Evolutionary conservation across 345 rosid species (phyloP), one percentile per base, ranked within the genome.

Genomic region (Euphorbia pulcherrima): DNA sequence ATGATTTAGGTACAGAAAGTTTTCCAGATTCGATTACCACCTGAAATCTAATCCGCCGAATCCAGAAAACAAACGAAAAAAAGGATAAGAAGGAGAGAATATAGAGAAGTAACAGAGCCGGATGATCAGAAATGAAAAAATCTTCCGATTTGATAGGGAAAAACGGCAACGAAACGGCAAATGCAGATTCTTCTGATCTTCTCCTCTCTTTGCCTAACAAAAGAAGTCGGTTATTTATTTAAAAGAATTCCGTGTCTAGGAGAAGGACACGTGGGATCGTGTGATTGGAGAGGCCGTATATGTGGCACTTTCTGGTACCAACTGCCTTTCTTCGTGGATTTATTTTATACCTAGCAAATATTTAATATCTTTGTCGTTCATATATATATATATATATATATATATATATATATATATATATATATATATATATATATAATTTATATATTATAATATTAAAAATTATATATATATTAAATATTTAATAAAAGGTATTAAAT

Each of bases 171-270:
- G 55, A 78, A 69, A 64, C 73, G 80, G 67, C 80, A 81, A 59
- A 29, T 17, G 44, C 63, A 35, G 63, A 73, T 82, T 82, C 78
- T 75, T 73, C 37, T 33, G 7, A 2, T 33, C n/a, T n/a, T n/a
- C n/a, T 68, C 67, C 87, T 74, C 78, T 82, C 79, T 75, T 75
- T 75, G 68, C 68, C 86, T 71, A 77, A 72, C 72, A 60, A 67
- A 71, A 54, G 27, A 68, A 60, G 77, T 68, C 51, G 62, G 48
- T 65, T 77, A 12, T 24, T 35, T 48, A 2, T 18, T 17, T 16
- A 17, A 53, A 53, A 53, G 16, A 44, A 44, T 12, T 44, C 21
- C 16, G 1, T 6, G 30, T 12, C 5, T 44, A 1, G 50, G 8
- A 2, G 7, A 16, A 0, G 6, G 57, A 52, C 74, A 76, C 83